Evolutionary conservation across 2,329 filamentous ascomycete species (phyloP).

Genomic region (Neofusicoccum ribis): DNA sequence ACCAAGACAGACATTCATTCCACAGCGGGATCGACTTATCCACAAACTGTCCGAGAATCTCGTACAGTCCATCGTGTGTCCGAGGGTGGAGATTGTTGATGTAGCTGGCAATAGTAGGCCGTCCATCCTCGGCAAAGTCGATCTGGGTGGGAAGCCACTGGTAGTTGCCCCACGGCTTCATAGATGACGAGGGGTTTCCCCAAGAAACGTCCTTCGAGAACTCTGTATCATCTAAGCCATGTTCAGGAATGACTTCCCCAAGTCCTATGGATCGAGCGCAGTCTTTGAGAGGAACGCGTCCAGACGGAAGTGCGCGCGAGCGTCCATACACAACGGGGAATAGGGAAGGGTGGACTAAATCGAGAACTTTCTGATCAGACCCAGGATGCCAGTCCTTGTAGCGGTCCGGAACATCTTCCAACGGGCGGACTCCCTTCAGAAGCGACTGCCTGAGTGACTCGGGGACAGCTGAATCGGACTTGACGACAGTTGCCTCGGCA

Average conservation of each 20-base stretch:
- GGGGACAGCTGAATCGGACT: slow-evolving; percentile 53
- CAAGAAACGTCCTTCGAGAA: not conserved
- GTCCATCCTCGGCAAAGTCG: slow-evolving; percentile 39
- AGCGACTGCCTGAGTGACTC: slow-evolving; percentile 44
- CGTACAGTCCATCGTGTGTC: slow-evolving; percentile 41
- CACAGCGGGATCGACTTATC: slow-evolving; percentile 47
- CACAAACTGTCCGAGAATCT: slow-evolving; percentile 44
- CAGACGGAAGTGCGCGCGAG: slow-evolving; percentile 34
- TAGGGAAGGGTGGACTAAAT: slow-evolving; percentile 65
- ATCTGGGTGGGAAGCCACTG: slow-evolving; percentile 54
- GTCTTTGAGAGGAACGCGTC: slow-evolving; percentile 29
- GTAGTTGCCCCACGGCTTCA: not conserved
- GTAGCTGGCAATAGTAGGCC: slow-evolving; percentile 49
- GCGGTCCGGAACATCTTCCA: slow-evolving; percentile 55
- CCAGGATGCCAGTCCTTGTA: slow-evolving; percentile 63
- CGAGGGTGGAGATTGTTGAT: slow-evolving; percentile 56
- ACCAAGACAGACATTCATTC: slow-evolving; percentile 38
- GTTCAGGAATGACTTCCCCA: slow-evolving; percentile 27
- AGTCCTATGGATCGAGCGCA: slow-evolving; percentile 33
- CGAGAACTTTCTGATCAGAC: slow-evolving; percentile 57
- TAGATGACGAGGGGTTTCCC: not conserved
- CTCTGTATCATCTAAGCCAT: no score
- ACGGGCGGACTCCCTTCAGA: slow-evolving; percentile 41
- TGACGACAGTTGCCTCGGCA: slow-evolving; percentile 48
- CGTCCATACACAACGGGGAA: slow-evolving; percentile 60